Evolutionary conservation across 2,329 filamentous ascomycete genomes (phyloP), one percentile per base, ranked within the genome.

Genomic region (Ophiosphaerella korrae): DNA sequence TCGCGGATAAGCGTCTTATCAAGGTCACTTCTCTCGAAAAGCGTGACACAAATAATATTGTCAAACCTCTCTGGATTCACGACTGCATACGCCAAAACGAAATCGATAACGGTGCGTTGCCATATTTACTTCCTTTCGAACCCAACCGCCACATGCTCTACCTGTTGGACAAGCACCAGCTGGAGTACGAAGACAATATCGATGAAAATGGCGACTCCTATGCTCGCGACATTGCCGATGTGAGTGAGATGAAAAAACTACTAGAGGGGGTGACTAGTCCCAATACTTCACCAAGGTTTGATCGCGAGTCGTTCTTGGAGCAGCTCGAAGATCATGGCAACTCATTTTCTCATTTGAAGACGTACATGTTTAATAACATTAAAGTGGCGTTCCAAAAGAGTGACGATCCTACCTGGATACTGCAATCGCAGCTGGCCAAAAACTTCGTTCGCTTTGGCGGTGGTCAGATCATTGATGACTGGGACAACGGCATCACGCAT

Each of bases 121-220:
- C 80, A 3, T 79, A 82, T 3, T 82, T 88, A 11, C 74, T 96
- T 7, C 83, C 96, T 0, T 77, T 82, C 3, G 86, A 88, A 55
- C 79, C 82, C 16, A 75, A 77, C 58, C 79, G 79, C 0, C 92
- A 97, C 63, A 78, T 97, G 62, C 88, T 94, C 54, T 85, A 88
- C 63, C 84, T 84, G 0, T 83, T 81, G 0, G 82, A 85, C 3
- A 80, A 78, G 1, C 78, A 86, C 47, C 73, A 76, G 35, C 77
- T 77, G 6, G 80, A 79, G 7, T 83, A 87, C 8, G 78, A 82
- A 33, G 75, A 76, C 3, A 89, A 88, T 57, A 80, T 88, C 2
- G 94, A 99, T 69, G 77, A 80, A 45, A 94, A 85, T 62, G 89
- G 88, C 0, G 94, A 99, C 70, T 92, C 91, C 66, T 97, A 90